phyloP scores from a whole-genome alignment of 345 rosid species.

The Abelmoschus esculentus region DNA sequence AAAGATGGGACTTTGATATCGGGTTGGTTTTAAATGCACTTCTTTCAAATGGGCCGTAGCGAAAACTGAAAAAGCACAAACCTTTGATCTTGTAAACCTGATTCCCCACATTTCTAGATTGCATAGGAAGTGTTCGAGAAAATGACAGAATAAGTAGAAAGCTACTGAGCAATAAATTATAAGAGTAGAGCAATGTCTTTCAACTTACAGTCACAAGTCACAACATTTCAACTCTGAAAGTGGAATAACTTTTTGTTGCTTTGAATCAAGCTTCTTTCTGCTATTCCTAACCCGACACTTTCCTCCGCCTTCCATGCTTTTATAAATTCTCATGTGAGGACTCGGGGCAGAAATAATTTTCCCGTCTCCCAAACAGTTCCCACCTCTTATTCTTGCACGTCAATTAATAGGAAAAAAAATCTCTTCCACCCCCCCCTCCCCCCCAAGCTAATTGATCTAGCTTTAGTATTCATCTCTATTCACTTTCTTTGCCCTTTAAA shows the following conservation, averaged over 20 bases:
- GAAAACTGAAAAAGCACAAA: conserved; percentile 2
- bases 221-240: neutral
- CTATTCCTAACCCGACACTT: neutral
- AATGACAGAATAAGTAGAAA: conserved; percentile 23
- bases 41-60: conserved; percentile 10
- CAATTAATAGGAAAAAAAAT: too few species aligned
- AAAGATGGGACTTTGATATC: conserved; percentile 1
- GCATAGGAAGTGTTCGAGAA: conserved; percentile 26
- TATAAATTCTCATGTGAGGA: neutral
- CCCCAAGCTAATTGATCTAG: neutral
- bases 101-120: conserved; percentile 19
- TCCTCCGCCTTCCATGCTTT: neutral
- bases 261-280: neutral
- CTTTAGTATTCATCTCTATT: neutral
- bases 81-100: conserved; percentile 20
- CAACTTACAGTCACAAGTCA: neutral
- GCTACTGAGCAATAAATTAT: neutral
- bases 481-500: too few species aligned
- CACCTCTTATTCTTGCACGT: neutral
- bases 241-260: neutral
- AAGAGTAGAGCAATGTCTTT: neutral
- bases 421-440: too few species aligned
- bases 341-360: neutral
- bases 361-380: neutral
- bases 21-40: conserved; percentile 3